Conservation (phyloP, 257 asterid species). For the Nicotiana tabacum region DNA sequence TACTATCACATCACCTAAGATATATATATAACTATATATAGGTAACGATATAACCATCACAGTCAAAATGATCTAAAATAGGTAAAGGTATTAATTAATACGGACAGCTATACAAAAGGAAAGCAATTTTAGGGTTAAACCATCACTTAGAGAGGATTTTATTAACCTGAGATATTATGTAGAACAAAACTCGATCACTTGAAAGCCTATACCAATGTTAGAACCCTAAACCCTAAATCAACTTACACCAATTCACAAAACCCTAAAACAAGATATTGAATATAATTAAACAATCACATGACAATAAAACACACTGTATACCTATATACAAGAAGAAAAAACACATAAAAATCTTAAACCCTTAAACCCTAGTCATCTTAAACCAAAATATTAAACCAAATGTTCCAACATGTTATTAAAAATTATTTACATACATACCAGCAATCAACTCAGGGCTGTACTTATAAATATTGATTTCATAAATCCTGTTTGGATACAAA, state of each 20-base stretch:
- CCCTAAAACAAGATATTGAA: not conserved
- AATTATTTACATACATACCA: not conserved
- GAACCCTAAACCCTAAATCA: not conserved
- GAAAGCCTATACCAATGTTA: not conserved
- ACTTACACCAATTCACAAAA: not conserved
- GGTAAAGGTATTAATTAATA: not conserved
- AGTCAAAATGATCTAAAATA: too few species aligned
- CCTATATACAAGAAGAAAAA: not conserved
- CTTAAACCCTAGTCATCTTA: not conserved
- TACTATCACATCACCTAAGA: too few species aligned
- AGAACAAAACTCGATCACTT: not conserved
- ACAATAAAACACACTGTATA: not conserved
- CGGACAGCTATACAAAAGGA: not conserved
- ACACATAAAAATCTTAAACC: not conserved
- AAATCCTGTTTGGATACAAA: conserved; percentile 13
- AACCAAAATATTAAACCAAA: not conserved
- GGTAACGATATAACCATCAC: too few species aligned
- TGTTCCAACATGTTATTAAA: not conserved
- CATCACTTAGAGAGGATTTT: not conserved
- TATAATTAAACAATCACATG: not conserved
- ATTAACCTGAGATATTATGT: not conserved
- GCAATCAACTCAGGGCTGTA: conserved; percentile 14
- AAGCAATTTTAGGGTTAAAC: not conserved
- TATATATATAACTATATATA: too few species aligned
- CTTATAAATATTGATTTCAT: conserved; percentile 17